Base-by-base conservation (phyloP, 148 eudicot genomes). In the Fagopyrum tataricum region DNA sequence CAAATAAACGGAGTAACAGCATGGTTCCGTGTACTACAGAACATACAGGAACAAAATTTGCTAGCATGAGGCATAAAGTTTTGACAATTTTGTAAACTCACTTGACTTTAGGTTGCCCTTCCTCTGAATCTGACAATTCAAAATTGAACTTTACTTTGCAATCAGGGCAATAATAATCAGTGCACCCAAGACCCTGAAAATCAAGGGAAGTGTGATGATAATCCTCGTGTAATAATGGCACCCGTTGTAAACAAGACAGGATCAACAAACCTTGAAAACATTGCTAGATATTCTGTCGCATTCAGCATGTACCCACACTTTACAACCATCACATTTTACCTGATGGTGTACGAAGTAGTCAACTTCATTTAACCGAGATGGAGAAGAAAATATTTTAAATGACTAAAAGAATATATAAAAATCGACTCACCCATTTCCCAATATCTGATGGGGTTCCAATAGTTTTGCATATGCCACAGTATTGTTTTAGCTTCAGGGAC, bases 311-410 rank as follows among this genome's bases (percentile, higher is more conserved):
- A 90, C 84, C 96, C 96, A 86, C 73, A 86, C 79, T 83, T 90
- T 88, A 81, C 96, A 90, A 58, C 92, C 88, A 81, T 88, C 87
- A 67, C 96, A 90, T 37, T 88, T 81, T 70, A 90, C 87, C 96
- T 90, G 69, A 75, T 68, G 51, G 70, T 21, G 40, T 11, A 20
- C 31, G 23, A 70, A 7, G 26, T 18, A 44, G 48, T 69, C 47
- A 70, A 8, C 52, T 70, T 42, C 26, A 46, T 43, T 42, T 70
- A 17, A 70, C 37, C 15, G 17, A 44, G 6, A 6, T 68, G 48
- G 72, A 5, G 44, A 18, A 44, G 41, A 7, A 64, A 39, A 64
- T 15, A 37, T 39, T 26, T 64, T 39, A 64, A 31, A 8, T 64
- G 72, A 42, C 8, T 7, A 72, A 31, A 31, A 21, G 70, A 31